Evolutionary conservation across 495 filamentous ascomycete genomes (phyloP), one percentile per base, ranked within the genome.

Genomic region (Aspergillus incahuasiensis): DNA sequence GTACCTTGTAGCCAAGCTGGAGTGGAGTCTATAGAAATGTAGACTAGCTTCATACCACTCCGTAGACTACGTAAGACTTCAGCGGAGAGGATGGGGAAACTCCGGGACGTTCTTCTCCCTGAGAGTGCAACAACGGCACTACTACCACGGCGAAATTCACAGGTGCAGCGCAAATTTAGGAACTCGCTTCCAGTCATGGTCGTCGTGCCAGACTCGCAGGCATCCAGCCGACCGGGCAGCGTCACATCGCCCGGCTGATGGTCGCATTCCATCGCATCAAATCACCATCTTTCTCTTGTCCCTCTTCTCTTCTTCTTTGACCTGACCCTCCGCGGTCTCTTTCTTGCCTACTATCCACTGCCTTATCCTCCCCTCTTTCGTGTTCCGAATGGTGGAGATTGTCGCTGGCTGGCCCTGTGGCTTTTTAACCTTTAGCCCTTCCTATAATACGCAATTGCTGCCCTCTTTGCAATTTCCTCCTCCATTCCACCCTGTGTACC

Each of bases 231-330:
- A 61, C 58, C 58, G 34, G 42, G 18, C 62, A 65, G 63, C 63
- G 63, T 65, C 63, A 65, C 63, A 65, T 65, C 59, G 63, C 47
- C 53, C 54, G 49, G 38, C 52, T 60, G 63, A 65, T 65, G 63
- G 63, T 65, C 59, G 59, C 63, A 65, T 65, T 42, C 54, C 46
- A 56, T 56, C 46, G 56, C 57, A 53, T 48, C 57, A 52, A 59
- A 50, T 52, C 51, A 40, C 20, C 43, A 40, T 46, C 30, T 42
- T 24, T 45, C 24, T 22, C 47, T 48, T 44, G 56, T 35, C 39
- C 38, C 51, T 40, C 22, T 45, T 45, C 43, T 34, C 22, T 45
- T 45, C 12, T 34, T 35, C 39, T 34, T 40, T 8, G 19, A 40
- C n/a, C 35, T 51, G 30, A 32, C 24, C 48, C 48, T 50, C 34